Conservation (phyloP, 345 rosid genomes). For the Rhizophora apiculata region DNA sequence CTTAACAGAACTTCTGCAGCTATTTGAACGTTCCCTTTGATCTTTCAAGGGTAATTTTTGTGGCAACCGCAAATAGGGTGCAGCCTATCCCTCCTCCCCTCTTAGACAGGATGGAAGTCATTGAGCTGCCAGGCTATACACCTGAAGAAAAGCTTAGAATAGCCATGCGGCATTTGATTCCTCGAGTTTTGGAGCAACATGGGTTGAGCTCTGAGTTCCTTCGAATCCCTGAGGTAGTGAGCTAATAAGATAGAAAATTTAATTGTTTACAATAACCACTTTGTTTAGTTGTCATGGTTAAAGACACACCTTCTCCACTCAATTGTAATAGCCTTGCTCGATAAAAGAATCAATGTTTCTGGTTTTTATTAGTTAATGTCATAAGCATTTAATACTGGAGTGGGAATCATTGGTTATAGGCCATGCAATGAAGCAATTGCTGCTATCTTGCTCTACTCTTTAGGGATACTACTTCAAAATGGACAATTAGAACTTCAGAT, state of each 20-base stretch:
- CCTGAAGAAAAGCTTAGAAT: conserved; percentile 92
- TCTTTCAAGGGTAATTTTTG: conserved; percentile 91
- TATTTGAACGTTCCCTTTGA: conserved; percentile 96
- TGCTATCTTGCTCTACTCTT: neutral
- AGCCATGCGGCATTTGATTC: conserved; percentile 90
- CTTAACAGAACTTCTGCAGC: conserved; percentile 61
- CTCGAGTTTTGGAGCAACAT: conserved; percentile 94
- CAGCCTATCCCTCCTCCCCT: conserved; percentile 98
- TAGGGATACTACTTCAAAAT: neutral
- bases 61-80: conserved; percentile 90
- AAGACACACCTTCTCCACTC: neutral
- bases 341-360: neutral
- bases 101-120: conserved; percentile 94
- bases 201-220: conserved; percentile 82
- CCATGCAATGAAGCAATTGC: neutral
- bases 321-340: no score
- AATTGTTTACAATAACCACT: neutral
- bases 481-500: neutral
- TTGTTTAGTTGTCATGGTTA: neutral
- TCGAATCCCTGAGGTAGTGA: conserved; percentile 87
- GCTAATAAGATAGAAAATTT: conserved; percentile 1
- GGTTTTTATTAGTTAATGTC: neutral
- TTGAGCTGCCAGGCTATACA: conserved; percentile 96
- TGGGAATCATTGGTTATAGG: neutral
- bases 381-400: neutral